phyloP scores from a whole-genome alignment of 1,139 yeast species.

The Arxiozyma bovina region DNA sequence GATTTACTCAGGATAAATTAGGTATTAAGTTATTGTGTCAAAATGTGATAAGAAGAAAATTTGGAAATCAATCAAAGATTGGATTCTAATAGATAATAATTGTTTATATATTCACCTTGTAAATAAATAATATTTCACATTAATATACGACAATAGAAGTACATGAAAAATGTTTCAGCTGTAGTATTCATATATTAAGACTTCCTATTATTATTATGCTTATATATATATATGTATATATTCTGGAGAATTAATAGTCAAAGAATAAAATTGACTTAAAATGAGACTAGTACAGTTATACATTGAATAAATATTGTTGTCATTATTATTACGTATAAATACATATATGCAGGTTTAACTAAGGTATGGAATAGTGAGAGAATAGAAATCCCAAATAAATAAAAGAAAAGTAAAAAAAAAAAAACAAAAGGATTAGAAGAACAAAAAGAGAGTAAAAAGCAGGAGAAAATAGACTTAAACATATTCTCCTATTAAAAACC shows the following conservation, averaged over 20 bases:
- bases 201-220: neutral
- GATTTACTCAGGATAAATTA: slow-evolving; percentile 42
- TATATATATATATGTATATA: neutral
- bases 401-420: too few species aligned
- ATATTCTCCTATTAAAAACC: neutral
- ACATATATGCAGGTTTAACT: neutral
- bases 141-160: neutral
- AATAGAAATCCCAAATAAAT: too few species aligned
- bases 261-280: too few species aligned
- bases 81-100: neutral
- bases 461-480: neutral
- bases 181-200: neutral
- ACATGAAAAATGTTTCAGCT: neutral
- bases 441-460: too few species aligned
- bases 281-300: neutral
- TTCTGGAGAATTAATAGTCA: too few species aligned
- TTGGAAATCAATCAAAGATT: slow-evolving; percentile 1
- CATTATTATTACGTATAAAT: neutral
- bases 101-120: slow-evolving; percentile 4
- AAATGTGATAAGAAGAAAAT: slow-evolving; percentile 24
- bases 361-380: neutral
- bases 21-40: slow-evolving; percentile 43
- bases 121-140: neutral
- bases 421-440: neutral
- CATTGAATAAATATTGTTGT: neutral